Conservation (phyloP, 2,329 filamentous ascomycete genomes). For the Pseudodiploospora longispora region DNA sequence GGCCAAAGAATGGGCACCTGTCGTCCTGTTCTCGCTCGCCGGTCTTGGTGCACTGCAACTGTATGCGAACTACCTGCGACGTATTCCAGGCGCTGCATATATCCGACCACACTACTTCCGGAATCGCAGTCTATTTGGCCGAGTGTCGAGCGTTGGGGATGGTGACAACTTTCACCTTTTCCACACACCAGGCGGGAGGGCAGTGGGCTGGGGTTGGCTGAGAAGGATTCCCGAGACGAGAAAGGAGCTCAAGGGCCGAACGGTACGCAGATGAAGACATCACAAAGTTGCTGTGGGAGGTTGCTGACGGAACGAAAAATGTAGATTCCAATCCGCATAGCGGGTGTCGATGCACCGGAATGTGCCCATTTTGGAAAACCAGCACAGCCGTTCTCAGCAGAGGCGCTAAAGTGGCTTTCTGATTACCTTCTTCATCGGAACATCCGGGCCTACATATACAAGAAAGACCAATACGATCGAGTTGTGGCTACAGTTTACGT, state of each 20-base stretch:
- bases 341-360: slow-evolving; percentile 90
- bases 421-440: slow-evolving; percentile 61
- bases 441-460: slow-evolving; percentile 76
- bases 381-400: slow-evolving; percentile 73
- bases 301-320: slow-evolving; percentile 10
- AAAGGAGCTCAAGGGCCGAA: slow-evolving; percentile 65
- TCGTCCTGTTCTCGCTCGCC: slow-evolving; percentile 28
- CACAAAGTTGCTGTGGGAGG: neutral
- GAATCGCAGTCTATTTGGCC: slow-evolving; percentile 68
- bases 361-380: slow-evolving; percentile 84
- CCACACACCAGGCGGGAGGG: slow-evolving; percentile 84
- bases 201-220: slow-evolving; percentile 89
- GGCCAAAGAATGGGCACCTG: slow-evolving; percentile 32
- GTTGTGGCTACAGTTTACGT: slow-evolving; percentile 81
- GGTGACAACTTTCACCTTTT: slow-evolving; percentile 93
- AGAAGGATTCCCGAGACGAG: slow-evolving; percentile 63
- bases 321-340: slow-evolving; percentile 80
- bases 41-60: slow-evolving; percentile 37
- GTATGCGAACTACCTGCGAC: slow-evolving; percentile 71
- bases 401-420: slow-evolving; percentile 76
- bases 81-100: slow-evolving; percentile 69
- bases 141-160: slow-evolving; percentile 90
- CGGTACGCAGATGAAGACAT: slow-evolving; percentile 41
- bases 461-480: slow-evolving; percentile 84
- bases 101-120: slow-evolving; percentile 71